These are phyloP conservation scores for Tricholoma sp. DNA, from an alignment of 768 basidiomycete species.

Conservation along the genomic window DNA sequence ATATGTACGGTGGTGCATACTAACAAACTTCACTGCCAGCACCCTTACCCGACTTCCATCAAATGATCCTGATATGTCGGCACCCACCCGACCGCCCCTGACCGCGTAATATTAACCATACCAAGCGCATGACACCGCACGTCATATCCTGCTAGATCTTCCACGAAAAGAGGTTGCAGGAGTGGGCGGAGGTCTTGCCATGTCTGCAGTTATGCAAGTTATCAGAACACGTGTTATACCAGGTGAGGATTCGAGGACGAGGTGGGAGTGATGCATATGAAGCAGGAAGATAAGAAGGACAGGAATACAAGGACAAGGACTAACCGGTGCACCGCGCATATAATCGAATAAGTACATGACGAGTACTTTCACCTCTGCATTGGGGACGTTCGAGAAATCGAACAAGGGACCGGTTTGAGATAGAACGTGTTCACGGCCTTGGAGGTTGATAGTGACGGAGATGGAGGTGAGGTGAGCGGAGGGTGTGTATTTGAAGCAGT, in stretches of 20 bases:
- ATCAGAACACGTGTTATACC: not conserved
- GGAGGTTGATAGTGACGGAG: not conserved
- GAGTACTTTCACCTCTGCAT: not conserved
- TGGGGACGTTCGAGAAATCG: not conserved
- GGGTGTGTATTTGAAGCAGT: not conserved
- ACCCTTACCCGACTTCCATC: conserved; percentile 3
- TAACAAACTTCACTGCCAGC: no score
- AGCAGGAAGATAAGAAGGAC: no score
- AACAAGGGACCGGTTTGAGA: not conserved
- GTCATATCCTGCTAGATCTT: not conserved
- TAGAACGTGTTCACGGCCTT: not conserved
- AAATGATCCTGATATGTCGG: not conserved
- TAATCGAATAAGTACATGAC: not conserved
- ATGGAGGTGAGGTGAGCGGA: not conserved
- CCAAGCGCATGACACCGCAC: not conserved
- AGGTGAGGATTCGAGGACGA: no score
- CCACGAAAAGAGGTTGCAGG: not conserved
- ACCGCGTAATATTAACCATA: not conserved
- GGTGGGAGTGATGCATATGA: no score
- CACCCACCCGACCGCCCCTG: not conserved
- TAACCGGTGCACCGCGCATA: not conserved
- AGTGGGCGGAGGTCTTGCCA: not conserved
- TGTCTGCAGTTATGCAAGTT: not conserved
- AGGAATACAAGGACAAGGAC: no score
- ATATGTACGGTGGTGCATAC: no score